Evolutionary conservation across 345 rosid species (phyloP).

Genomic region (Melaleuca alternifolia): DNA sequence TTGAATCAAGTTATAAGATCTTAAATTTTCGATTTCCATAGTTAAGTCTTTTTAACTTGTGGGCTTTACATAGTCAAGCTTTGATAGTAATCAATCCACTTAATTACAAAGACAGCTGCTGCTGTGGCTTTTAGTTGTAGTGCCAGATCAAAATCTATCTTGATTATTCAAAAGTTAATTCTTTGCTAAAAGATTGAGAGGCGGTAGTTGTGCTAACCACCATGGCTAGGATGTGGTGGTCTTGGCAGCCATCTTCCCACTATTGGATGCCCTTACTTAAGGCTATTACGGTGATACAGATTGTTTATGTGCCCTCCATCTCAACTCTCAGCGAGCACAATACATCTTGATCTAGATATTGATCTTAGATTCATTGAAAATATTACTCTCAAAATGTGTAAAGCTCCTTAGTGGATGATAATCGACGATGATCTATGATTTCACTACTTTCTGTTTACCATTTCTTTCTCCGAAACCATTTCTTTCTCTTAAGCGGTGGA

Average conservation of each 20-base stretch:
- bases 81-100: background rate
- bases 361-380: background rate
- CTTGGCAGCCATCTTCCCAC: background rate
- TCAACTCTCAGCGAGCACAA: background rate
- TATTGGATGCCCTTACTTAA: background rate
- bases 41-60: background rate
- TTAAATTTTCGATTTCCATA: background rate
- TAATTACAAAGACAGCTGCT: background rate
- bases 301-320: background rate
- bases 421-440: background rate
- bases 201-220: background rate
- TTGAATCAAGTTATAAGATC: background rate
- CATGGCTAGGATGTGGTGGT: background rate
- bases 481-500: background rate
- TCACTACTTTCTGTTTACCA: background rate
- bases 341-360: background rate
- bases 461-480: background rate
- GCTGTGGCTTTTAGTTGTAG: background rate
- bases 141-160: background rate
- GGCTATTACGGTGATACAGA: background rate
- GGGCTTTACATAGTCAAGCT: background rate
- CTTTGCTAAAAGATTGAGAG: background rate
- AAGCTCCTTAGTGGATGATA: background rate
- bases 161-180: background rate
- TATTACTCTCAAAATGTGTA: background rate